Evolutionary conservation across 352 stramenopile species (phyloP), one percentile per base, ranked within the genome.

Genomic region (Phytophthora capsici): DNA sequence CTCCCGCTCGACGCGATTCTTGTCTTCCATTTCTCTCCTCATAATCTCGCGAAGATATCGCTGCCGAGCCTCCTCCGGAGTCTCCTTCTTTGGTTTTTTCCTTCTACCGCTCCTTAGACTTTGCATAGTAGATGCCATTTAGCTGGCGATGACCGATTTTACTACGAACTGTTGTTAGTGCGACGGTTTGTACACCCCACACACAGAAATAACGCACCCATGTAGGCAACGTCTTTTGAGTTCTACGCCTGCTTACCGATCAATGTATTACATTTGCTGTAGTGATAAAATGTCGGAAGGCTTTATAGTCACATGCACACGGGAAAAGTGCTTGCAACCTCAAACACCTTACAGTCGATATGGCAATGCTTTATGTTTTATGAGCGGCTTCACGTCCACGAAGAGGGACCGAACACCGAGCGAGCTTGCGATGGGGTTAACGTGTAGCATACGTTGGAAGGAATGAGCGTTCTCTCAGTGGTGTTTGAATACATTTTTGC

Each of bases 271-370:
- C n/a, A n/a, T n/a, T n/a, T n/a, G n/a, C n/a, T n/a, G n/a, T n/a
- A n/a, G n/a, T n/a, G n/a, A 45, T 28, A n/a, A 51, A 46, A 68
- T 88, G 77, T 91, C 30, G 55, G 70, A 83, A 82, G 73, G 66
- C 57, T 92, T 69, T 92, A 92, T 92, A 77, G 66, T 90, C 78
- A 78, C 81, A 75, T 82, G 84, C 84, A 77, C 84, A 92, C 49
- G 20, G 47, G 10, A 47, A 58, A 66, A 46, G 75, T 69, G 54
- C 79, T 71, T 75, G 81, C 84, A 86, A 92, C 84, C 81, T 90
- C 84, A 90, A 92, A 92, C 83, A 73, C 63, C 77, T 77, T 79
- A 69, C 71, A 61, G 20, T 88, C 19, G 26, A 14, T 79, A 58
- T 86, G 40, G 82, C 80, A 89, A 77, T 71, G 78, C 71, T 62